These are phyloP conservation scores for Apiospora kogelbergensis DNA, from an alignment of 2,329 filamentous ascomycete species.

Conservation along the genomic window DNA sequence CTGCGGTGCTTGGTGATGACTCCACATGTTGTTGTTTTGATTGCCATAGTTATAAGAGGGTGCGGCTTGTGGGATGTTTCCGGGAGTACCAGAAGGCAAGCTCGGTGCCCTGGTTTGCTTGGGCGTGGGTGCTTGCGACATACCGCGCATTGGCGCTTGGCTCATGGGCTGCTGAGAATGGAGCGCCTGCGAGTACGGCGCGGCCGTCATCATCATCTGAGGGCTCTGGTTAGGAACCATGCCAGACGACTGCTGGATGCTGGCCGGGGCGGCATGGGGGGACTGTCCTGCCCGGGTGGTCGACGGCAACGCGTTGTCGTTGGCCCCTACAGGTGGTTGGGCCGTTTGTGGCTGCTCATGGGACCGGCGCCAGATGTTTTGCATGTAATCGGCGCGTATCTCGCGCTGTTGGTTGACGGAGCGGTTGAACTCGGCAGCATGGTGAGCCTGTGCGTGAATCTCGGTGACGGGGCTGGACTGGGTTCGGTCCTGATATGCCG, in stretches of 20 bases:
- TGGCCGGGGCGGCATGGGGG: conserved; percentile 50
- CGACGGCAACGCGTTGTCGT: conserved; percentile 37
- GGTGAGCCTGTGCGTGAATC: conserved; percentile 80
- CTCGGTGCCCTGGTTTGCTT: conserved; percentile 68
- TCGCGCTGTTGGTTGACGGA: conserved; percentile 76
- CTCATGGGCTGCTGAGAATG: conserved; percentile 71
- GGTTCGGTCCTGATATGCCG: conserved; percentile 83
- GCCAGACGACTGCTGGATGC: conserved; percentile 47
- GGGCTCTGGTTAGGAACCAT: conserved; percentile 62
- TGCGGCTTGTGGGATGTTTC: conserved; percentile 49
- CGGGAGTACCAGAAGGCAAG: conserved; percentile 53
- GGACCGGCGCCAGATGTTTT: conserved; percentile 78
- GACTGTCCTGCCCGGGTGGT: conserved; percentile 57
- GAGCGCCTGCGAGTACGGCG: conserved; percentile 68
- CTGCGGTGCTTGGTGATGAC: conserved; percentile 52
- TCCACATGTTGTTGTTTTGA: conserved; percentile 64
- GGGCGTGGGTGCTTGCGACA: conserved; percentile 61
- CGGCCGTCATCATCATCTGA: conserved; percentile 65
- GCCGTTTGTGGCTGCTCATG: conserved; percentile 70
- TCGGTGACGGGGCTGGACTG: conserved; percentile 75
- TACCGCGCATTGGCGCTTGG: conserved; percentile 70
- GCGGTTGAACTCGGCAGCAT: conserved; percentile 90
- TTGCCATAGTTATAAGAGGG: conserved; percentile 58
- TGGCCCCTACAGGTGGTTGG: conserved; percentile 44
- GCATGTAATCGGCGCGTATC: conserved; percentile 76